phyloP scores from a whole-genome alignment of 768 basidiomycete species.

The Lactarius quietus region DNA sequence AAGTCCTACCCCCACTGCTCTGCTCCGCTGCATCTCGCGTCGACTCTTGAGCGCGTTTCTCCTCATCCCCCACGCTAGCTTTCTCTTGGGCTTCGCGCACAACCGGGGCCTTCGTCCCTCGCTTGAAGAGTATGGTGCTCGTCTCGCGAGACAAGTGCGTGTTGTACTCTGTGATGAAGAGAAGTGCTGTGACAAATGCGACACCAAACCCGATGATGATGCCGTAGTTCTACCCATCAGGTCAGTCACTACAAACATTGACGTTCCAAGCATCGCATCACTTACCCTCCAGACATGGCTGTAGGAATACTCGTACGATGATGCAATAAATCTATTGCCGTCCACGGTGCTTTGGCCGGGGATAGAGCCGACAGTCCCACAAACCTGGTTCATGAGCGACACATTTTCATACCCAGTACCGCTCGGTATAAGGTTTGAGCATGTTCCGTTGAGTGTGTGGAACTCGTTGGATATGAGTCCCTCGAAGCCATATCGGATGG shows the following conservation, averaged over 20 bases:
- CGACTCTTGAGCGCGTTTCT: constrained; percentile 18
- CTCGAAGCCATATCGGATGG: constrained; percentile 72
- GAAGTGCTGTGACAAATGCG: constrained; percentile 53
- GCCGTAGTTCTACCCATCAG: constrained; percentile 53
- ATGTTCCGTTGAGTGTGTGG: constrained; percentile 58
- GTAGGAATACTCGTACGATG: constrained; percentile 43
- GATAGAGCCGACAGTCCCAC: constrained; percentile 63
- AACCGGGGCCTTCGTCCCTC: constrained; percentile 39
- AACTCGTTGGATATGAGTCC: constrained; percentile 80
- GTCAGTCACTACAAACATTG: neutral
- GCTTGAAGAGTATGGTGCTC: constrained; percentile 62
- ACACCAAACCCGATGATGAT: constrained; percentile 63
- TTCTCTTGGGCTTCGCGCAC: constrained; percentile 20
- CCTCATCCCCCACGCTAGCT: constrained; percentile 32
- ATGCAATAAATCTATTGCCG: constrained; percentile 53
- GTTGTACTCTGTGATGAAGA: constrained; percentile 58
- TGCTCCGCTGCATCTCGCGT: neutral
- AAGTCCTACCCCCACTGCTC: constrained; percentile 1
- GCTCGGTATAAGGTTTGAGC: constrained; percentile 55
- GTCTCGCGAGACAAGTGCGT: constrained; percentile 36
- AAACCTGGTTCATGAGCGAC: constrained; percentile 65
- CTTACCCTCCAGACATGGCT: constrained; percentile 49
- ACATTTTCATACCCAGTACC: constrained; percentile 61
- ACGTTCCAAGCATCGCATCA: neutral
- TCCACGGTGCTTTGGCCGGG: constrained; percentile 58